Evolutionary conservation across 257 asterid species (phyloP), one percentile per base, ranked within the genome.

Genomic region (Anisodus tanguticus): DNA sequence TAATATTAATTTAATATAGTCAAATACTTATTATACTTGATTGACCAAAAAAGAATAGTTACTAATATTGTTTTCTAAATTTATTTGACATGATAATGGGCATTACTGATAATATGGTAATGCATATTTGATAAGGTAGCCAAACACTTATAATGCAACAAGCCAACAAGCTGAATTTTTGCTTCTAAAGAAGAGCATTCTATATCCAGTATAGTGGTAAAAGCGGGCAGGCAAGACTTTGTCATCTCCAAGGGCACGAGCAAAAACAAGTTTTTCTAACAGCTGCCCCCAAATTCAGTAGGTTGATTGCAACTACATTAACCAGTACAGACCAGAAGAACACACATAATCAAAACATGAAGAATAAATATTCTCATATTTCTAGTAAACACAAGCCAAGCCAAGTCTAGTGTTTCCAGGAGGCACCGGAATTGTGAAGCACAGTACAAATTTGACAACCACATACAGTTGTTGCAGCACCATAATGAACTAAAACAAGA

Each of bases 401-500:
- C 19, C 81, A 76, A 26, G 59, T 26, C 31, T 26, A 77, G 5
- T 53, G 47, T 17, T 26, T 37, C 63, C 82, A 77, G 3, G 47
- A 69, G 11, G 49, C 12, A 49, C 13, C 82, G 17, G 15, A 7
- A 54, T 13, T 53, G 31, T 15, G 4, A 77, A 77, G 66, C 49
- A 31, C 82, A 77, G 82, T 31, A 77, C 15, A 77, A 77, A 77
- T 31, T 53, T 77, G 82, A 77, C 11, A 31, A 77, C 43, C 64
- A 26, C 82, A 31, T 77, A 2, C 49, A 77, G 66, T 53, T 13
- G 82, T 77, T 77, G 82, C 31, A 77, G 63, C 22, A 26, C 68
- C 2, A 60, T 51, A 82, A 16, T 68, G 53, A 68, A 82, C 85
- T 54, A 81, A 82, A 82, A 67, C 80, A 67, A 47, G 37, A 55